Evolutionary conservation across 306 rosid species (phyloP), one percentile per base, ranked within the genome.

Genomic region (Pyrus betulifolia): DNA sequence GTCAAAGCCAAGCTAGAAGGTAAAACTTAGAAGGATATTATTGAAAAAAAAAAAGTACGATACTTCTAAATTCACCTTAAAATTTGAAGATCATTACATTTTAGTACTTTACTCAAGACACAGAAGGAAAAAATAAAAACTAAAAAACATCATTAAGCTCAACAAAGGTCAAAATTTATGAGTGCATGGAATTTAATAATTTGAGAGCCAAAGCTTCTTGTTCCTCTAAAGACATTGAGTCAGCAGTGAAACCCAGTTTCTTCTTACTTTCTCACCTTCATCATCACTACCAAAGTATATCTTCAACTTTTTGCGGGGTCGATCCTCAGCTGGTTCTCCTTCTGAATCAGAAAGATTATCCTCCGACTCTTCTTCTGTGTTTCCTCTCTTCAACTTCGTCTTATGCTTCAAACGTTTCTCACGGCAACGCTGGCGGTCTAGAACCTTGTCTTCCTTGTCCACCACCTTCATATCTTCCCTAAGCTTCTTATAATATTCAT

Each of bases 131-230:
- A 3, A 31, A 31, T 4, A 35, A 35, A 9, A 9, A 40, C 44
- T 40, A 1, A 3, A 40, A 40, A 40, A 40, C 2, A 40, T 40
- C 44, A 40, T 40, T 8, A 40, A 40, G 44, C 44, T 40, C 44
- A 40, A 69, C 42, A 10, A 31, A 30, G 25, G 62, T 30, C 21
- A 49, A 51, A 27, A 23, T 45, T 65, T 80, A 81, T 27, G 88
- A 67, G 76, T 87, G 93, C 96, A 92, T 84, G 74, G 98, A 87
- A 69, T 74, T 82, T 67, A 96, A 68, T 73, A 92, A 51, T 71
- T 89, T 91, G 81, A 91, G 88, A 79, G 99, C 98, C 80, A 92
- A 61, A 27, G 91, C 93, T 78, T 91, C 97, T 85, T 90, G 97
- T 70, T 88, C 91, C 69, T 69, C 88, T 79, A 91, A 78, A 52